Percentiles rank a stretch among this genome's conserved stretches.
These are phyloP conservation scores for Lactifluus rugatus DNA, from an alignment of 768 basidiomycete genomes.

Conservation along the genomic window DNA sequence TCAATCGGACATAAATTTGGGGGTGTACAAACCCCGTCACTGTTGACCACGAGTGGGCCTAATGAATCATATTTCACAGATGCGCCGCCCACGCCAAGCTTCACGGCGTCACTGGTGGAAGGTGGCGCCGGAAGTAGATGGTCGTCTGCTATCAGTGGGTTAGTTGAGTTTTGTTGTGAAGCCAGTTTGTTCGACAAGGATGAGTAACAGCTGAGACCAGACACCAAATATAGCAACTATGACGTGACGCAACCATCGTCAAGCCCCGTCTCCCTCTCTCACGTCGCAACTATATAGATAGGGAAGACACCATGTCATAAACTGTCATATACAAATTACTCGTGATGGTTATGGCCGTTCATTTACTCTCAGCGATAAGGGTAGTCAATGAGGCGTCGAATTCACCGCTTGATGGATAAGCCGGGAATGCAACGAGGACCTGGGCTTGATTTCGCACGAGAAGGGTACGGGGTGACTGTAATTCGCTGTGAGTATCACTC, in stretches of 20 bases:
- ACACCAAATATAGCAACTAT: neutral
- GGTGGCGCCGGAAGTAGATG: slow-evolving; percentile 2
- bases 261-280: neutral
- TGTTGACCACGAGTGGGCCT: slow-evolving; percentile 12
- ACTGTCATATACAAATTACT: neutral
- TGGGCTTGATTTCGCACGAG: slow-evolving; percentile 20
- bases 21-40: slow-evolving; percentile 10
- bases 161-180: neutral
- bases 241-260: no score
- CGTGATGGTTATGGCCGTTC: neutral
- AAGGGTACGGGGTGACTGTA: slow-evolving; percentile 21
- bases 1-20: neutral
- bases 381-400: neutral
- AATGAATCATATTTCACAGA: slow-evolving; percentile 12
- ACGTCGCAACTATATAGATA: neutral
- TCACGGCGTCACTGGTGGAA: neutral
- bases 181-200: neutral
- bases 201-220: neutral
- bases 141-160: neutral
- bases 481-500: neutral
- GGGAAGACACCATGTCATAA: neutral
- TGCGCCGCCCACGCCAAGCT: slow-evolving; percentile 4
- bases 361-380: neutral
- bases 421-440: slow-evolving; percentile 11
- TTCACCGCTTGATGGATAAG: slow-evolving; percentile 5